Evolutionary conservation across 2,329 filamentous ascomycete genomes (phyloP).

Genomic region (Fusarium decemcellulare): DNA sequence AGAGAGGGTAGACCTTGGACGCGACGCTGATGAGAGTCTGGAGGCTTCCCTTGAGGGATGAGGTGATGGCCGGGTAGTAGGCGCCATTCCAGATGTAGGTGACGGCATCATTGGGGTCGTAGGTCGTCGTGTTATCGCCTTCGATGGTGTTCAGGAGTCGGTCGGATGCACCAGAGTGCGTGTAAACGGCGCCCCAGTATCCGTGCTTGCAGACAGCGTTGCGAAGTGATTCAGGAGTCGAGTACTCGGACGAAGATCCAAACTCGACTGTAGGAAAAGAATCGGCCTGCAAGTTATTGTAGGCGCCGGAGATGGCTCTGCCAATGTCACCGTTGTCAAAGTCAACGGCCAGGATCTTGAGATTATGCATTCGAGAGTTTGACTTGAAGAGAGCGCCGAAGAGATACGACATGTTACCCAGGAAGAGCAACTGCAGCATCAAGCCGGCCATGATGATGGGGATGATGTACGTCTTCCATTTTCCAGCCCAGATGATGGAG

Average conservation of each 20-base stretch:
- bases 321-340: constrained; percentile 48
- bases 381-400: constrained; percentile 49
- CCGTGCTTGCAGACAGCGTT: constrained; percentile 50
- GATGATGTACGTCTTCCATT: constrained; percentile 17
- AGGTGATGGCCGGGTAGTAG: constrained; percentile 48
- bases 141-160: constrained; percentile 48
- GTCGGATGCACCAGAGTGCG: constrained; percentile 45
- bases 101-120: constrained; percentile 49
- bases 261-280: constrained; percentile 50
- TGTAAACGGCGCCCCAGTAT: constrained; percentile 55
- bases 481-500: constrained; percentile 12
- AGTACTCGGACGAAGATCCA: constrained; percentile 36
- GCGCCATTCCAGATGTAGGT: constrained; percentile 53
- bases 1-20: constrained; percentile 39
- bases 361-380: constrained; percentile 29
- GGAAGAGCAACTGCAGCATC: constrained; percentile 14
- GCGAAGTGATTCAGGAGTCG: constrained; percentile 37
- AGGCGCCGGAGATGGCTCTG: constrained; percentile 46
- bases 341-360: constrained; percentile 46
- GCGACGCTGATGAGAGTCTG: constrained; percentile 41
- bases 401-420: constrained; percentile 44
- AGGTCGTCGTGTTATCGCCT: constrained; percentile 33
- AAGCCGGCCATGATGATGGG: neutral
- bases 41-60: constrained; percentile 46
- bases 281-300: constrained; percentile 42